These are phyloP conservation scores for Botrytis byssoidea DNA, from an alignment of 2,329 filamentous ascomycete species.

Conservation along the genomic window DNA sequence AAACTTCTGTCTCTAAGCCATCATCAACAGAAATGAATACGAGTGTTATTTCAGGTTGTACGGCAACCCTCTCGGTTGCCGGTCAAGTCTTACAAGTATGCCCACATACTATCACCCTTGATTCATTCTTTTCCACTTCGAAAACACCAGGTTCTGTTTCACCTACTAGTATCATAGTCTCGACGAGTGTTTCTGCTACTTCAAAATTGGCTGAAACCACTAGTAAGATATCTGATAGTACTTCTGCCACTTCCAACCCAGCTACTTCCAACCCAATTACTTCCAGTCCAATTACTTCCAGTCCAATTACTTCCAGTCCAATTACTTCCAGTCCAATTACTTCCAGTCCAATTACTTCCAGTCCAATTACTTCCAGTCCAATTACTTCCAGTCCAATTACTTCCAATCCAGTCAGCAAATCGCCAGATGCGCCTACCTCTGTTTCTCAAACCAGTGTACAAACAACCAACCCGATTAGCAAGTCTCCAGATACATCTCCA, in stretches of 20 bases:
- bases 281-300: background rate
- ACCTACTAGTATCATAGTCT: background rate
- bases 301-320: background rate
- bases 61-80: slow-evolving; percentile 13
- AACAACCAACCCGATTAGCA: background rate
- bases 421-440: background rate
- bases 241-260: background rate
- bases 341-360: background rate
- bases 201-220: background rate
- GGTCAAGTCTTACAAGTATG: slow-evolving; percentile 15
- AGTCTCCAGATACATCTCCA: background rate
- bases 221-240: background rate
- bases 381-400: background rate
- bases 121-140: slow-evolving; percentile 4
- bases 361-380: background rate
- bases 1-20: background rate
- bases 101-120: slow-evolving; percentile 15
- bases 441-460: background rate
- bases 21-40: slow-evolving; percentile 17
- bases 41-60: slow-evolving; percentile 16
- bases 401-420: background rate
- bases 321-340: background rate
- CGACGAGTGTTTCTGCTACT: background rate
- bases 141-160: background rate
- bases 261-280: background rate